These are phyloP conservation scores for Trichoderma sp. DNA, from an alignment of 2,329 filamentous ascomycete species.

Conservation along the genomic window DNA sequence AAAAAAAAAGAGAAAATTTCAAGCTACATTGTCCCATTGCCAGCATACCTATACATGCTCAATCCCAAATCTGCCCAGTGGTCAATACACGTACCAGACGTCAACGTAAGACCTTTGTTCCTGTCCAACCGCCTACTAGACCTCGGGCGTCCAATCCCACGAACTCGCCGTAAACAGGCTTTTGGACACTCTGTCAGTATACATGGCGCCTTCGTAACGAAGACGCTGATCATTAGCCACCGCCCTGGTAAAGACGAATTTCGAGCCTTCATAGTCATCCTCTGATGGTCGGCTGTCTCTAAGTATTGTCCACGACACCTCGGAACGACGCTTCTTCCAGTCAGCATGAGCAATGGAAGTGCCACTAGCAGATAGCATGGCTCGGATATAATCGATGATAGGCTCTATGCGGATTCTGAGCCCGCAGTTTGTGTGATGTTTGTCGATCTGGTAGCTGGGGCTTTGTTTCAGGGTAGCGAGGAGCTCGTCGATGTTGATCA, in stretches of 20 bases:
- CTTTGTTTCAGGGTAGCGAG: conserved; percentile 62
- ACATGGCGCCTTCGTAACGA: conserved; percentile 48
- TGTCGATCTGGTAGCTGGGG: conserved; percentile 71
- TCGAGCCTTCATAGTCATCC: conserved; percentile 23
- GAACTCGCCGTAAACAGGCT: conserved; percentile 54
- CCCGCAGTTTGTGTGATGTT: conserved; percentile 71
- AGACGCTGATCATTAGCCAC: conserved; percentile 51
- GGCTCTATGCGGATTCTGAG: conserved; percentile 64
- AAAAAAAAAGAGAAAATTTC: neutral
- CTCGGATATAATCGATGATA: conserved; percentile 62
- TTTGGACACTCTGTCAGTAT: conserved; percentile 50
- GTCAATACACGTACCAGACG: neutral
- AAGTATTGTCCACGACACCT: conserved; percentile 41
- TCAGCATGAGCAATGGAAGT: conserved; percentile 44
- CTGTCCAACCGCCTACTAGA: conserved; percentile 20
- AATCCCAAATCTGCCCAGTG: neutral
- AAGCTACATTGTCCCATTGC: neutral
- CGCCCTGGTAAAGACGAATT: conserved; percentile 52
- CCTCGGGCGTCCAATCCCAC: conserved; percentile 61
- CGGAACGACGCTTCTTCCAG: conserved; percentile 45
- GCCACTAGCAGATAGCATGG: conserved; percentile 50
- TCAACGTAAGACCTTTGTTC: neutral
- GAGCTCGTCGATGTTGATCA: conserved; percentile 60
- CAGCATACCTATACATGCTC: neutral
- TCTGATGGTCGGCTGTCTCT: conserved; percentile 18